Evolutionary conservation across 305 asterid genomes (phyloP).

Genomic region (Fraxinus angustifolia): DNA sequence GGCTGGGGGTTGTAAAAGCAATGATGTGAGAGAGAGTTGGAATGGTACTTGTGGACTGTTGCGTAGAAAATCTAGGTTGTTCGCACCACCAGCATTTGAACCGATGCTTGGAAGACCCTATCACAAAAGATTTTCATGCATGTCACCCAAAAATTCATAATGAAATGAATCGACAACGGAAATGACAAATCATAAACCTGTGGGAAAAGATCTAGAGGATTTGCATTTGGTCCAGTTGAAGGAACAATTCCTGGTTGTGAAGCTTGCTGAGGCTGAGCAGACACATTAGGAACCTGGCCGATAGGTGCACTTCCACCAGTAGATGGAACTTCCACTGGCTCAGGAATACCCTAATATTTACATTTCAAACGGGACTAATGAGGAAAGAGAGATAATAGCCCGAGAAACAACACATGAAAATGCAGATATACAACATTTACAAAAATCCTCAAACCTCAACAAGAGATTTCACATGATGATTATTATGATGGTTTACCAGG

Average conservation of each 20-base stretch:
- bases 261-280: slow-evolving; percentile 52
- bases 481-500: neutral
- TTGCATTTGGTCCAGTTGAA: slow-evolving; percentile 70
- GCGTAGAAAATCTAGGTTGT: slow-evolving; percentile 73
- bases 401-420: neutral
- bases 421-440: neutral
- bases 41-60: slow-evolving; percentile 69
- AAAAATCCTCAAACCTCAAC: neutral
- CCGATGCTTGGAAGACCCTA: slow-evolving; percentile 75
- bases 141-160: neutral
- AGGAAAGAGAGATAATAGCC: slow-evolving; percentile 2
- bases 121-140: slow-evolving; percentile 18
- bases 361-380: slow-evolving; percentile 16
- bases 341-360: slow-evolving; percentile 68
- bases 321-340: slow-evolving; percentile 59
- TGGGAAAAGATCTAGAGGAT: slow-evolving; percentile 80
- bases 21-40: neutral
- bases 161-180: neutral
- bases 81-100: slow-evolving; percentile 58
- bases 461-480: neutral
- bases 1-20: too few relatives aligned
- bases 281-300: slow-evolving; percentile 28
- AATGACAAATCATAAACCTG: slow-evolving; percentile 46
- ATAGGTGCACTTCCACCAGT: slow-evolving; percentile 28
- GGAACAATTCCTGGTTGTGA: slow-evolving; percentile 53